Evolutionary conservation across 2,329 filamentous ascomycete genomes (phyloP), one percentile per base, ranked within the genome.

Genomic region (Fusarium duplospermum): DNA sequence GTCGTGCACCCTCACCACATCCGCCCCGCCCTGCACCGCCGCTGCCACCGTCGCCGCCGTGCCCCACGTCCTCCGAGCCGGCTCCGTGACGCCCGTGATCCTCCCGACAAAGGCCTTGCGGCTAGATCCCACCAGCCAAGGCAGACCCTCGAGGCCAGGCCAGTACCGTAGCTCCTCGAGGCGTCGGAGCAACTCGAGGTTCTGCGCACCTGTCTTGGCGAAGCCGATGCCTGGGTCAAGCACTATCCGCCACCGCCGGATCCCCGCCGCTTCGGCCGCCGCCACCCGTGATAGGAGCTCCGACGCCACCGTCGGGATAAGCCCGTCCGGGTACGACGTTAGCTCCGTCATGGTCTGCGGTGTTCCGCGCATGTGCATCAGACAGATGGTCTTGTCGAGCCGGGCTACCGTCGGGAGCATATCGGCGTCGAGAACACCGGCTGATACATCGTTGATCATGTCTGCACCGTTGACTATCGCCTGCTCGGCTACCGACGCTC

Each of bases 221-320:
- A 99, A 99, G 0, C 96, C 96, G 35, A 99, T 89, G 0, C 96
- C 96, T 0, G 96, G 96, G 81, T 99, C 96, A 2, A 98, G 90
- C 36, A 98, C 91, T 73, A 99, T 97, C 74, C 96, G 93, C 96
- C 96, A 99, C 58, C 95, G 92, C 5, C 94, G 89, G 50, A 99
- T 89, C 1, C 96, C 96, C 0, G 94, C 95, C 16, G 86, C 88
- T 82, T 97, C 88, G 24, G 96, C 96, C 2, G 90, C 93, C 0
- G 85, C 85, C 6, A 98, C 89, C 18, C 95, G 92, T 10, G 84
- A 87, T 4, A 88, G 84, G 6, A 98, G 89, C 83, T 97, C 95
- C 2, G 80, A 76, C 7, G 88, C 90, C 4, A 98, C 87, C 11
- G 89, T 90, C 0, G 86, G 80, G 22, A 96, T 84, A 27, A 97